Base-by-base conservation (phyloP, 495 filamentous ascomycete species). In the Lasiosphaeria miniovina region DNA sequence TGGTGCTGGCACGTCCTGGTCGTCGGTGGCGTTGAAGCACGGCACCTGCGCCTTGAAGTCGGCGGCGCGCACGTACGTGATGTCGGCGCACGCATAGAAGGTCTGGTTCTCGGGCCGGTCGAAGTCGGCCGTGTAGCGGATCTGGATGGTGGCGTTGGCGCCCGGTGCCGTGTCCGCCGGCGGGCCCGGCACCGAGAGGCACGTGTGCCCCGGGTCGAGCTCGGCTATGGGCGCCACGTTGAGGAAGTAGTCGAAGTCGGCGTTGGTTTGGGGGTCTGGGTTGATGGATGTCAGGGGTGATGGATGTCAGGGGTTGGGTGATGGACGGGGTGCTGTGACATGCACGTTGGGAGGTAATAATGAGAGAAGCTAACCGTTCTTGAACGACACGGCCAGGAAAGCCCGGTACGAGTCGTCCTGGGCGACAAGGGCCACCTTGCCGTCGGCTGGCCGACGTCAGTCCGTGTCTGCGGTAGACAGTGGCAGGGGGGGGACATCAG, bases 41-140 rank as follows among this genome's bases (percentile, higher is more conserved):
- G 73, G 73, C 31, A 77, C 60, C 7, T 66, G 34, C 35, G 54
- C 59, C 2, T 68, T 72, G 63, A 81, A 78, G 6, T 63, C 54
- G 35, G 50, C 60, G 6, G 69, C 55, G 11, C 66, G 53, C 12
- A 81, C 71, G 56, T 76, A 79, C 6, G 69, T 77, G 41, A 82
- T 71, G 65, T 83, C 79, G 9, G 80, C 77, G 52, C 79, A 83
- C 32, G 77, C 76, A 62, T 81, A 82, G 68, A 77, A 82, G 24
- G 75, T 78, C 57, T 79, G 68, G 52, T 79, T 78, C 34, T 67
- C 71, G 36, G 77, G 77, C 0, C 67, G 70, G 60, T 80, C 77
- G 34, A 75, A 77, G 32, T 76, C 74, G 32, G 75, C 72, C 4
- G 66, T 70, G 64, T 82, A 82, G 31, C 72, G 73, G 58, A 83